Base-by-base conservation (phyloP, 179 eudicot genomes). In the Patellifolia procumbens region DNA sequence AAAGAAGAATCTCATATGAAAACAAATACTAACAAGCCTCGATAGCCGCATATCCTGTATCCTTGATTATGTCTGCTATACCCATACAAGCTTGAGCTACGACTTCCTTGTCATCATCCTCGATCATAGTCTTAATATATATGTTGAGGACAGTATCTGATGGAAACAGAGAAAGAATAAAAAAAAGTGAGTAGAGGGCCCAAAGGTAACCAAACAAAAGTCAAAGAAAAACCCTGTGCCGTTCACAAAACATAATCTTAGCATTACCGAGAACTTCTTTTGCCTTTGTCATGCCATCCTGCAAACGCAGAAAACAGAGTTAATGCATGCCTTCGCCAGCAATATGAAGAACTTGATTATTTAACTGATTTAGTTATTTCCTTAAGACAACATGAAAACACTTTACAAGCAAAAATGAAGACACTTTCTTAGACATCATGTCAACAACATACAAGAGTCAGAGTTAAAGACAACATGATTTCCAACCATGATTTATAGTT, bases 21-120 rank as follows among this genome's bases (percentile, higher is more conserved):
- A 0, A 68, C 56, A 74, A 56, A 68, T 48, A 83, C 98, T 90
- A 72, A 96, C 99, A 90, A 81, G 96, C 85, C 78, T 93, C 98
- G 62, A 90, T 76, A 56, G 92, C 90, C 65, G 79, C 42, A 81
- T 83, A 91, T 79, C 97, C 96, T 79, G 85, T 75, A 74, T 91
- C 97, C 78, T 84, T 89, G 53, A 90, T 55, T 68, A 91, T 87
- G 78, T 91, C 97, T 71, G 94, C 93, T 76, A 85, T 80, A 69
- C 89, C 84, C 79, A 87, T 88, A 82, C 99, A 96, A 83, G 97
- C 90, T 86, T 91, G 97, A 84, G 98, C 98, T 75, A 91, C 99
- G 76, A 96, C 99, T 88, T 96, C 98, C 80, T 96, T 93, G 85
- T 93, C 98, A 82, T 96, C 97, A 82, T 96, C 99, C 72, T 93